phyloP scores from a whole-genome alignment of 805 yeast species.

The Cyberlindnera bimundalis region DNA sequence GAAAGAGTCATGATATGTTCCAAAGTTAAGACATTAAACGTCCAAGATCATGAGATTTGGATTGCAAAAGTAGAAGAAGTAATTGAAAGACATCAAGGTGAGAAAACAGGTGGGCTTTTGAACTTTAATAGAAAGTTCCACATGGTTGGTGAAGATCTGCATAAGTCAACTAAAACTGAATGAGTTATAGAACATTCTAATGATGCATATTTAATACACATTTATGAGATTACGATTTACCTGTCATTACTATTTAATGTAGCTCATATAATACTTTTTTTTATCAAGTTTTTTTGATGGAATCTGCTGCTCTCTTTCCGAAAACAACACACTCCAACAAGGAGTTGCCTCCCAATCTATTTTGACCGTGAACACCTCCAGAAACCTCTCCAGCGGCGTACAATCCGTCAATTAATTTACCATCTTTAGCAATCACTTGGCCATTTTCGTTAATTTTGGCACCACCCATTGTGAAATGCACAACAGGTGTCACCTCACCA shows the following conservation, averaged over 20 bases:
- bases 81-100: slow-evolving; percentile 31
- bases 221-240: neutral
- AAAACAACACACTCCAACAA: slow-evolving; percentile 38
- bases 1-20: slow-evolving; percentile 64
- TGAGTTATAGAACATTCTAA: neutral
- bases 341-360: slow-evolving; percentile 41
- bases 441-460: slow-evolving; percentile 49
- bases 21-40: slow-evolving; percentile 46
- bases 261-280: too few species aligned
- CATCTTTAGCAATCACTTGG: slow-evolving; percentile 37
- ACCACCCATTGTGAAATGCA: slow-evolving; percentile 71
- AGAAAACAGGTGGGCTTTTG: slow-evolving; percentile 58
- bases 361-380: slow-evolving; percentile 67
- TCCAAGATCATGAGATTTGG: slow-evolving; percentile 91
- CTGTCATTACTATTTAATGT: too few species aligned
- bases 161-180: slow-evolving; percentile 10
- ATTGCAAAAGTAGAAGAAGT: slow-evolving; percentile 72
- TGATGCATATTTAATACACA: neutral
- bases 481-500: slow-evolving; percentile 57
- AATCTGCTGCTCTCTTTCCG: slow-evolving; percentile 49
- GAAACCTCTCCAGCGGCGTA: slow-evolving; percentile 67
- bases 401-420: slow-evolving; percentile 37
- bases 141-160: slow-evolving; percentile 35
- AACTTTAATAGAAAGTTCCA: slow-evolving; percentile 65
- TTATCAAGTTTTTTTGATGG: neutral